Base-by-base conservation (phyloP, 306 rosid species). In the Luffa acutangula region DNA sequence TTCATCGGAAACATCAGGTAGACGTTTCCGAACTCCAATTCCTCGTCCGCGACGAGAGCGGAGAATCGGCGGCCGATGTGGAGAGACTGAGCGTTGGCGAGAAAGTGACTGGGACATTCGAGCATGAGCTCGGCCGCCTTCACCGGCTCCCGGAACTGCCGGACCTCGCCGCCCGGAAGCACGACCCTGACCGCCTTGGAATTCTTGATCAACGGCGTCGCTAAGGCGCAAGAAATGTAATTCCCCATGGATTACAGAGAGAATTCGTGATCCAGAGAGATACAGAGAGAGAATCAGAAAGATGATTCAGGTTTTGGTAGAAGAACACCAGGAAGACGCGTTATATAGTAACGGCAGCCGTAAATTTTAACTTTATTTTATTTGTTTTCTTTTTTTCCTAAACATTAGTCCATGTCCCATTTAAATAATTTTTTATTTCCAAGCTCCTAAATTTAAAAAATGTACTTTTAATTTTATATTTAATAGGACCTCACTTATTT, bases 61-160 rank as follows among this genome's bases (percentile, higher is more conserved):
- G 88, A 83, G 87, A 95, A 95, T 10, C 99, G 69, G 45, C 88
- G 64, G 15, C 93, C 92, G 7, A 95, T 86, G 76, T 90, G 96
- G 0, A 95, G 91, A 25, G 97, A 90, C 1, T 51, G 79, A 0
- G 97, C 90, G 73, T 88, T 86, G 18, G 87, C 79, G 0, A 91
- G 36, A 82, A 95, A 95, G 43, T 63, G 72, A n/a, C 62, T 81
- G 0, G 97, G 97, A 14, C 84, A 78, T 53, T 93, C 97, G 1
- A 95, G 82, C 99, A 95, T 95, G 75, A 95, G 92, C 84, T 95
- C 99, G 0, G 97, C 99, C 8, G 92, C 97, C 33, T 89, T 95
- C 54, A 89, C 45, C 5, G 82, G 11, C 0, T 89, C 87, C 9
- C 81, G 89, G 82, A 82, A 89, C 72, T 91, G 94, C 11, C 88